Percentiles rank a stretch among this genome's conserved stretches.
phyloP scores from a whole-genome alignment of 257 asterid species.

The Cinchona pubescens region DNA sequence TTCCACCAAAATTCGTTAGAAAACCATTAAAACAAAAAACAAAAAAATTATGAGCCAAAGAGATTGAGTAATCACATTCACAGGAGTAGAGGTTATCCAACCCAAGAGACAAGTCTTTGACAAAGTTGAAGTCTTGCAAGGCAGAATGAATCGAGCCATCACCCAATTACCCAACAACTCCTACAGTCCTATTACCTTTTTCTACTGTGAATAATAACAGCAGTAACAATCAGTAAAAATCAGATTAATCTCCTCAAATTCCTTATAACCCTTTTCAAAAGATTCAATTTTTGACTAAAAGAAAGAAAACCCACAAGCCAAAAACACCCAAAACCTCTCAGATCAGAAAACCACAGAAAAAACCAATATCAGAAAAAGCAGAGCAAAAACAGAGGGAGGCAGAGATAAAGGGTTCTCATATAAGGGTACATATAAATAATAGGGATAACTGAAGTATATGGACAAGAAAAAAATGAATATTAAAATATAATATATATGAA shows the following conservation, averaged over 20 bases:
- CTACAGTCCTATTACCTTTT: conserved; percentile 25
- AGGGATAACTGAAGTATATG: conserved; percentile 39
- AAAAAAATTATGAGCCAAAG: conserved; percentile 8
- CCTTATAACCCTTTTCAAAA: conserved; percentile 4
- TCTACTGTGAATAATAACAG: conserved; percentile 18
- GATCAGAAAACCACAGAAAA: conserved; percentile 8
- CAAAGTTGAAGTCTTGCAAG: conserved; percentile 67
- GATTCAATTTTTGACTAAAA: conserved; percentile 19
- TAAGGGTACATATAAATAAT: conserved; percentile 19
- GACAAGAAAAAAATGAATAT: conserved; percentile 27
- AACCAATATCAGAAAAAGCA: conserved; percentile 12
- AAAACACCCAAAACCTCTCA: conserved; percentile 14
- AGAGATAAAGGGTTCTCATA: conserved; percentile 21
- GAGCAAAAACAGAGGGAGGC: not conserved
- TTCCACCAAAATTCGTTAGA: not conserved
- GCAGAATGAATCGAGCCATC: conserved; percentile 86
- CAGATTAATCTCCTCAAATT: not conserved
- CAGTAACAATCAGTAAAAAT: not conserved
- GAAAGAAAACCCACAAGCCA: conserved; percentile 19
- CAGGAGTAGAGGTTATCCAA: conserved; percentile 71
- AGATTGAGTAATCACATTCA: conserved; percentile 70
- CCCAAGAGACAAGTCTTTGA: conserved; percentile 84
- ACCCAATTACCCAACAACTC: conserved; percentile 40
- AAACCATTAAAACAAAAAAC: not conserved
- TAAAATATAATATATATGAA: not conserved